Evolutionary conservation across 2,329 filamentous ascomycete species (phyloP), one percentile per base, ranked within the genome.

Genomic region (Verticillium klebahnii): DNA sequence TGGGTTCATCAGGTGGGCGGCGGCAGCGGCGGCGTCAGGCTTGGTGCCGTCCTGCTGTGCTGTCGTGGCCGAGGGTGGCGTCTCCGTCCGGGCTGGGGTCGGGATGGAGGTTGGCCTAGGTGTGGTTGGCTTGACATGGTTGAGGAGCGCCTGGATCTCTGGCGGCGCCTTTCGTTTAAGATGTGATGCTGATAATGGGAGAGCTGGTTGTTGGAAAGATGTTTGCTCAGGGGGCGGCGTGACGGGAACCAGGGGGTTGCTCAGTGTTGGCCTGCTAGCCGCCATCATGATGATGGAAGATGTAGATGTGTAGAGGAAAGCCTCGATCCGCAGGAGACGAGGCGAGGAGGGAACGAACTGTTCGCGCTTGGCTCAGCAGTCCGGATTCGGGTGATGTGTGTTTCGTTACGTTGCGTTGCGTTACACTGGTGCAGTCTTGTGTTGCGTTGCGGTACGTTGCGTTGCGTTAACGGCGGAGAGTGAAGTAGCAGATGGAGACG

Each of bases 201-300:
- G 60, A 15, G 63, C 60, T 23, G 64, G 62, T 45, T 65, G 58
- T 45, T 63, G 63, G 60, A 78, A 77, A 5, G 70, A 67, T 40
- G 54, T n/a, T 60, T 74, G 71, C 39, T 78, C 76, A 37, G 75
- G 75, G 7, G 76, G 75, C 58, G 75, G 76, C 7, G 76, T 77
- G 56, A 77, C 71, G 45, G 75, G 75, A 15, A 73, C 69, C 32
- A 75, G 71, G 60, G 72, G 62, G 60, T 71, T 72, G 45, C 45
- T 50, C 45, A 23, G 61, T 72, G 59, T 55, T 23, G 63, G 57
- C 45, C 64, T 29, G 57, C 59, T 58, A 57, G 64, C 59, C 55
- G 64, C 62, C 64, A 65, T 65, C 57, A 57, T 62, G 63, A 11
- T 50, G 45, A 34, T 40, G 56, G 9, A 25, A n/a, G n/a, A 23